Evolutionary conservation across 2,329 filamentous ascomycete genomes (phyloP).

Genomic region (Exophiala aquamarina): DNA sequence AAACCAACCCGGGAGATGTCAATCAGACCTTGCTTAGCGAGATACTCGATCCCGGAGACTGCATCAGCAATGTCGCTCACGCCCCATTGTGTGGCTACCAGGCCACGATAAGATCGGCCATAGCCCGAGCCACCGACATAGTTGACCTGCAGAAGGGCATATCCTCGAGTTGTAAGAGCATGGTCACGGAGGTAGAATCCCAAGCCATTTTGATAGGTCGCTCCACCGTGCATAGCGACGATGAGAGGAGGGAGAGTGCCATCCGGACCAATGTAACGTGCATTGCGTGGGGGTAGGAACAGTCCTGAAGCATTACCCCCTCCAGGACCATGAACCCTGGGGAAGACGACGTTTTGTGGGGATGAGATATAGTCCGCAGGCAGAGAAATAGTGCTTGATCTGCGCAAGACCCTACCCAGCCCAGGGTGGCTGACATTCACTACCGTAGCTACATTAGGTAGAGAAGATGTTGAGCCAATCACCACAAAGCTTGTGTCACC

Average conservation of each 20-base stretch:
- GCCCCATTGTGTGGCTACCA: constrained; percentile 53
- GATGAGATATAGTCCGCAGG: constrained; percentile 25
- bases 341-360: constrained; percentile 39
- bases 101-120: constrained; percentile 51
- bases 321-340: constrained; percentile 30
- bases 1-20: constrained; percentile 46
- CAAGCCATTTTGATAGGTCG: constrained; percentile 44
- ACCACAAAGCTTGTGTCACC: constrained; percentile 2
- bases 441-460: constrained; percentile 5
- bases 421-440: neutral
- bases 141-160: constrained; percentile 52
- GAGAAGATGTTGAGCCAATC: constrained; percentile 3
- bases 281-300: constrained; percentile 52
- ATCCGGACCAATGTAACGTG: constrained; percentile 39
- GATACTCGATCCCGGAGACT: constrained; percentile 46
- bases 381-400: constrained; percentile 5
- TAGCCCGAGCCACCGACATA: constrained; percentile 55
- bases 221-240: constrained; percentile 53
- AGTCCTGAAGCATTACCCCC: constrained; percentile 44
- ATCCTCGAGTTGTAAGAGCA: constrained; percentile 57
- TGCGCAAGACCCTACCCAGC: constrained; percentile 4
- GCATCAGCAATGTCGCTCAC: constrained; percentile 53
- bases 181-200: constrained; percentile 49
- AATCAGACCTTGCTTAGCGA: constrained; percentile 40
- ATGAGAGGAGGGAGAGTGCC: constrained; percentile 50